These are phyloP conservation scores for Crithidia bombi DNA, from an alignment of 208 protist genomes.

Conservation along the genomic window DNA sequence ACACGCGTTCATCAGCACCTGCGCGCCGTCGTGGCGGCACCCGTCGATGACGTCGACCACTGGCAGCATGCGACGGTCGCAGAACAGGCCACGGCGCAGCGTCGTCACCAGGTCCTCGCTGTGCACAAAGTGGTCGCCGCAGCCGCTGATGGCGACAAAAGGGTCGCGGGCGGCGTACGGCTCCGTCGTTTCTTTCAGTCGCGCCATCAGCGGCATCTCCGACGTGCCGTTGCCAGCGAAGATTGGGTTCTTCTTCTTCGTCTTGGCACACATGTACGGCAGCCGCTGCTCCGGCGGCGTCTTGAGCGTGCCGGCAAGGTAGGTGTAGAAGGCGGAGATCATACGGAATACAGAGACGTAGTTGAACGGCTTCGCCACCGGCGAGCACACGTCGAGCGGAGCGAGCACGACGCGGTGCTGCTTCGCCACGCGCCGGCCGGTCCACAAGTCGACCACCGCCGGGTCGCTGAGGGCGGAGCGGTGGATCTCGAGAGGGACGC, in stretches of 20 bases:
- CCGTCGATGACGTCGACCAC: conserved; percentile 82
- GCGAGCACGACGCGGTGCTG: conserved; percentile 85
- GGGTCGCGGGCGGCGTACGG: conserved; percentile 73
- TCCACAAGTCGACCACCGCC: conserved; percentile 68
- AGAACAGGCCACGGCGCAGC: conserved; percentile 83
- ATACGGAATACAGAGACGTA: conserved; percentile 65
- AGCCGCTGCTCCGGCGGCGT: conserved; percentile 48
- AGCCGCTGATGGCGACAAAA: conserved; percentile 89
- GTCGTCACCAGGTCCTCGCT: conserved; percentile 84
- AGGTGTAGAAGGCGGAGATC: conserved; percentile 82
- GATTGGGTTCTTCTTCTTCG: conserved; percentile 62
- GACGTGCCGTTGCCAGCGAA: conserved; percentile 54
- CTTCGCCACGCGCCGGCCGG: conserved; percentile 30
- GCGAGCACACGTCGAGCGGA: conserved; percentile 59
- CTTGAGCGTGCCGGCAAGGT: conserved; percentile 53
- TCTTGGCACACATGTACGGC: conserved; percentile 72
- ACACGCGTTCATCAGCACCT: conserved; percentile 90
- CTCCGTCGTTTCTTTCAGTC: conserved; percentile 55
- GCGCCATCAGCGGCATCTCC: conserved; percentile 57
- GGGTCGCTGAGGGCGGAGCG: conserved; percentile 84
- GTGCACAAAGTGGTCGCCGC: conserved; percentile 80
- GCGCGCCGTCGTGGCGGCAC: conserved; percentile 81
- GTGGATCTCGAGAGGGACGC: conserved; percentile 85
- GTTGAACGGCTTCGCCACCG: conserved; percentile 43
- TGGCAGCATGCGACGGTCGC: conserved; percentile 81